phyloP scores from a whole-genome alignment of 163 green algal species.

The Coccomyxa subellipsoidea region DNA sequence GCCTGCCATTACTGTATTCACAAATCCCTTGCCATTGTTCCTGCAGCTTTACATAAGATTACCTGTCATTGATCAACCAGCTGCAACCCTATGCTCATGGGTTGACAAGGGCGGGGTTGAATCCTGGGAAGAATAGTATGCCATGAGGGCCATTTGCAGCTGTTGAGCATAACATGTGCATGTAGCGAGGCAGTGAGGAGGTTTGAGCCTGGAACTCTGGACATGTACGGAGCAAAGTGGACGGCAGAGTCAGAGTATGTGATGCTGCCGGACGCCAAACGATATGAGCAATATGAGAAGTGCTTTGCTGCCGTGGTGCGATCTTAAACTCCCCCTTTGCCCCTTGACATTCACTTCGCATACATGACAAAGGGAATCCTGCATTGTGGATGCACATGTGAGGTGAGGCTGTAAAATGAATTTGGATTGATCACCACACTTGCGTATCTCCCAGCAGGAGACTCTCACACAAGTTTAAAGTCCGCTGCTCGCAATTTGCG shows the following conservation, averaged over 20 bases:
- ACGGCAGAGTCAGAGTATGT: conserved; percentile 19
- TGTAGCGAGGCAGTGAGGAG: conserved; percentile 30
- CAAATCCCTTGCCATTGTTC: no score
- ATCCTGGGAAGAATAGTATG: neutral
- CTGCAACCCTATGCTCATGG: no score
- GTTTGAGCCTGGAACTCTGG: conserved; percentile 47
- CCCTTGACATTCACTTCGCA: neutral
- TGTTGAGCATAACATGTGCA: neutral
- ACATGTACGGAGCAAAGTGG: conserved; percentile 47
- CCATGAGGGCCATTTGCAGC: neutral
- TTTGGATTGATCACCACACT: neutral
- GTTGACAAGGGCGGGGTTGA: no score
- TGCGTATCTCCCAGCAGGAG: neutral
- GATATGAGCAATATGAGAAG: conserved; percentile 72
- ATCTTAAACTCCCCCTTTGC: neutral
- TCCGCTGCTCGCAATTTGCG: neutral
- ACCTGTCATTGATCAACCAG: no score
- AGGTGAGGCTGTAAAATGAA: neutral
- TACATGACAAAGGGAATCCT: neutral
- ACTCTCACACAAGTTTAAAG: neutral
- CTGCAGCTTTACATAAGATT: no score
- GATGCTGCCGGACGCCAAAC: conserved; percentile 30
- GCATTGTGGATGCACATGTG: neutral
- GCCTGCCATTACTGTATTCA: neutral
- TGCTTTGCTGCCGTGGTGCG: conserved; percentile 57